Base-by-base conservation (phyloP, 768 basidiomycete genomes). In the Scleroderma citrinum region DNA sequence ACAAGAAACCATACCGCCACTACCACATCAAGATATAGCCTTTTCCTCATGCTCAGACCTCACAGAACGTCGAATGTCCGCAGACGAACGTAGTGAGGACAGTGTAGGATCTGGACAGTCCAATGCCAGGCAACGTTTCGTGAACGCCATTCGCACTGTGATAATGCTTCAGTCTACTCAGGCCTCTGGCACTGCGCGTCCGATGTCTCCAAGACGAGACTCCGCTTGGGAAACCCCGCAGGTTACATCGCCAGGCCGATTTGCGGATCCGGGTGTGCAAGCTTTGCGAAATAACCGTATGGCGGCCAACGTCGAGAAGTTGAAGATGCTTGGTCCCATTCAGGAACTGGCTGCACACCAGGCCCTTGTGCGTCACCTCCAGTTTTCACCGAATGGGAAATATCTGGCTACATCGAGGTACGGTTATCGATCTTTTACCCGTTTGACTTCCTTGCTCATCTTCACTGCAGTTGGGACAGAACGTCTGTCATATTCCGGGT, bases 361-460 rank as follows among this genome's bases (percentile, higher is more conserved):
- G 38, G 79, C 77, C 6, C 69, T 80, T 21, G 77, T 79, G 17
- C 62, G 76, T 41, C 76, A 79, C 54, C 58, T 79, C 40, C 76
- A 80, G 50, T 79, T 79, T 59, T 79, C 78, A 13, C 79, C 78
- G 5, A 72, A 76, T 53, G 77, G 77, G 32, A 69, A 70, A 54
- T 76, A 71, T 56, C 54, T 79, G 52, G 77, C 79, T 3, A 79
- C 79, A 2, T 78, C 78, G 29, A 77, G 77, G 69, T 72, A 49
- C 24, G 66, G 8, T 53, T 38, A 13, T n/a, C 19, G 43, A 26
- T 30, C 48, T 51, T 34, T 12, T 41, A 4, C 26, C 31, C 35
- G 19, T 29, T 55, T 47, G 23, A 11, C 13, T 20, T 39, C 30
- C 38, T 45, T 35, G 58, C 53, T 46, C 44, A 46, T 51, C 29